Conservation (phyloP, 2,329 filamentous ascomycete genomes). For the Chalaropsis thielavioides region DNA sequence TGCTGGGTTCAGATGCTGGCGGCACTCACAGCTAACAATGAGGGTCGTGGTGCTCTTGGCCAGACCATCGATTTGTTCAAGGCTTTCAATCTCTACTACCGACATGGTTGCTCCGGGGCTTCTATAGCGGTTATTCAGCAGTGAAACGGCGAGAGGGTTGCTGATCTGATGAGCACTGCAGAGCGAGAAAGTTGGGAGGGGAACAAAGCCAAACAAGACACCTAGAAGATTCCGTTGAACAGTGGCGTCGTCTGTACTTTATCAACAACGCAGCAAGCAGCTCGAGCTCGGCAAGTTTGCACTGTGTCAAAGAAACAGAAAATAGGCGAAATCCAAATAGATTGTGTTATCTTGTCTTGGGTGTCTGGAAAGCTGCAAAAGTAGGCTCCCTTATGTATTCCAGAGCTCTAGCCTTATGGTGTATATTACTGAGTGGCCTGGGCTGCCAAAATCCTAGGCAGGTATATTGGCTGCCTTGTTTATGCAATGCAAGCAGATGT, state of each 20-base stretch:
- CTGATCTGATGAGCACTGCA: neutral
- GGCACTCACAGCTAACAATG: conserved; percentile 68
- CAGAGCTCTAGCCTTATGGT: neutral
- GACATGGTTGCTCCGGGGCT: neutral
- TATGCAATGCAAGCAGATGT: neutral
- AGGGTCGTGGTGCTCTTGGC: conserved; percentile 64
- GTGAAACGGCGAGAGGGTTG: neutral
- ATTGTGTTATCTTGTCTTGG: neutral
- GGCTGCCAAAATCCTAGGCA: neutral
- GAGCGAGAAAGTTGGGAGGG: neutral
- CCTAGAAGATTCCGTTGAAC: neutral
- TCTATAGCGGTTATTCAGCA: neutral
- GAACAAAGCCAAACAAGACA: neutral
- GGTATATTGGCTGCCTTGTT: neutral
- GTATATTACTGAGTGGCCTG: neutral
- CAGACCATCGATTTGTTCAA: conserved; percentile 50
- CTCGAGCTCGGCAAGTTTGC: no score
- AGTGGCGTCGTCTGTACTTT: neutral
- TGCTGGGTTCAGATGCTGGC: neutral
- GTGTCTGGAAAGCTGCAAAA: neutral
- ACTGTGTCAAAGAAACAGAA: no score
- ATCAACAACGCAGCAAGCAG: neutral
- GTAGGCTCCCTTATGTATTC: neutral
- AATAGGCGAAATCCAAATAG: no score
- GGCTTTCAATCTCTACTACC: conserved; percentile 28